Conservation (phyloP, 2,329 filamentous ascomycete species). For the Didymella glomerata region DNA sequence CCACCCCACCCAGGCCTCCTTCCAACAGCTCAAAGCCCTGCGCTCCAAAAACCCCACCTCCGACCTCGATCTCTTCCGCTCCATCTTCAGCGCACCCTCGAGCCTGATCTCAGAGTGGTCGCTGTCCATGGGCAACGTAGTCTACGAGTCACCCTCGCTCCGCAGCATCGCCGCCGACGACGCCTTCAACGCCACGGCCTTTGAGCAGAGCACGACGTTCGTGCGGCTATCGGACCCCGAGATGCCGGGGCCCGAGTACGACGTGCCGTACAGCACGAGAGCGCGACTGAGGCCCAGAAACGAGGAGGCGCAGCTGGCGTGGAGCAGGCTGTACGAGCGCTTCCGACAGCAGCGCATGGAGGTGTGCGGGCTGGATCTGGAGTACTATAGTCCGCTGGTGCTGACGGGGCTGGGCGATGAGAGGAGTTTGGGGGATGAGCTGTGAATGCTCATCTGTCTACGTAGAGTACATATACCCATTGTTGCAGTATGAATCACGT, state of each 20-base stretch:
- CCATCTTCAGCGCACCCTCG: slow-evolving; percentile 40
- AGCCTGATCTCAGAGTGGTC: slow-evolving; percentile 52
- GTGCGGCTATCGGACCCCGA: slow-evolving; percentile 58
- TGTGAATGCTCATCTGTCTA: neutral
- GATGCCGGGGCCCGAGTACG: slow-evolving; percentile 60
- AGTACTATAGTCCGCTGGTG: slow-evolving; percentile 49
- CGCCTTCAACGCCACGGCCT: slow-evolving; percentile 57
- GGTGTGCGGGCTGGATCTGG: slow-evolving; percentile 62
- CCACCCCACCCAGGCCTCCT: slow-evolving; percentile 46
- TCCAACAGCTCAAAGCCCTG: slow-evolving; percentile 41
- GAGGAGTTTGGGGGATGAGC: slow-evolving; percentile 17
- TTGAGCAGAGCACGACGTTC: slow-evolving; percentile 55
- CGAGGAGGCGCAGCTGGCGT: slow-evolving; percentile 57
- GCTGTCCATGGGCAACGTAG: slow-evolving; percentile 50
- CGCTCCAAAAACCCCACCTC: slow-evolving; percentile 36
- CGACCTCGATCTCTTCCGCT: slow-evolving; percentile 48
- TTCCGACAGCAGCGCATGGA: slow-evolving; percentile 62
- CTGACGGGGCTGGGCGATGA: slow-evolving; percentile 19
- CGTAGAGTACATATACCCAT: neutral
- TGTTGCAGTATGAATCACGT: neutral
- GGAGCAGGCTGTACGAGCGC: slow-evolving; percentile 59
- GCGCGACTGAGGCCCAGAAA: slow-evolving; percentile 55
- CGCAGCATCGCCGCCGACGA: slow-evolving; percentile 40
- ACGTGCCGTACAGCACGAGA: slow-evolving; percentile 55
- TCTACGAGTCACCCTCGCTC: slow-evolving; percentile 47